A percentile compares a stretch with the other conserved stretches of the same genome.
These are phyloP conservation scores for Fusarium sp. DNA, from an alignment of 2,329 filamentous ascomycete genomes.

Conservation along the genomic window DNA sequence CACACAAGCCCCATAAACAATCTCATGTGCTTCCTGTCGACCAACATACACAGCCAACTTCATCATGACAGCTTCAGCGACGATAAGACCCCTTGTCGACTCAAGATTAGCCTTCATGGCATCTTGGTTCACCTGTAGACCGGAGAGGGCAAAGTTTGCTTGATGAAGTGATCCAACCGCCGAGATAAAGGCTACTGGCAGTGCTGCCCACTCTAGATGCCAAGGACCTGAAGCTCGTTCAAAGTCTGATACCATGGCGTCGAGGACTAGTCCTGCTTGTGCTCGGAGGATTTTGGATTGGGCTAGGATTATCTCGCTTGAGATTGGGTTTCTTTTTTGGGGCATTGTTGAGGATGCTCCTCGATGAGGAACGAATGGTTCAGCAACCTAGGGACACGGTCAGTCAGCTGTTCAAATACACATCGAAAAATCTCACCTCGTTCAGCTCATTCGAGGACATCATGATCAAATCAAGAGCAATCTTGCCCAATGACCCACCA, in stretches of 20 bases:
- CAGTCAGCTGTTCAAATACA: slow-evolving; percentile 58
- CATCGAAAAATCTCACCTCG: slow-evolving; percentile 55
- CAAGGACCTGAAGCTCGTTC: slow-evolving; percentile 65
- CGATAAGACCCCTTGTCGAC: slow-evolving; percentile 61
- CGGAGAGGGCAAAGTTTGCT: slow-evolving; percentile 60
- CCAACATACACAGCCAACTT: slow-evolving; percentile 60
- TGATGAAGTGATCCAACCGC: slow-evolving; percentile 61
- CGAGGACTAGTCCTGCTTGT: slow-evolving; percentile 60
- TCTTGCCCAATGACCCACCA: slow-evolving; percentile 62
- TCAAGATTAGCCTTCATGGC: slow-evolving; percentile 61
- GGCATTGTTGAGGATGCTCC: slow-evolving; percentile 65
- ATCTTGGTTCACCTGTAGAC: slow-evolving; percentile 59
- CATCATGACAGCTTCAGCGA: slow-evolving; percentile 68
- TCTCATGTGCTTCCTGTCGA: slow-evolving; percentile 62
- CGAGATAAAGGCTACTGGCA: slow-evolving; percentile 62
- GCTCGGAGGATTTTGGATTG: slow-evolving; percentile 63
- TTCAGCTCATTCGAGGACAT: slow-evolving; percentile 64
- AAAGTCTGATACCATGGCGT: slow-evolving; percentile 65
- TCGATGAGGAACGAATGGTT: slow-evolving; percentile 60
- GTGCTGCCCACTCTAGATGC: slow-evolving; percentile 65
- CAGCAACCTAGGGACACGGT: slow-evolving; percentile 57
- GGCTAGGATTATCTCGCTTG: slow-evolving; percentile 63
- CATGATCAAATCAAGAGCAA: slow-evolving; percentile 63
- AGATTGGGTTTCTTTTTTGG: slow-evolving; percentile 66
- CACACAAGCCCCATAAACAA: slow-evolving; percentile 61